Evolutionary conservation across 306 rosid genomes (phyloP), one percentile per base, ranked within the genome.

Genomic region (Calophaca sinica): DNA sequence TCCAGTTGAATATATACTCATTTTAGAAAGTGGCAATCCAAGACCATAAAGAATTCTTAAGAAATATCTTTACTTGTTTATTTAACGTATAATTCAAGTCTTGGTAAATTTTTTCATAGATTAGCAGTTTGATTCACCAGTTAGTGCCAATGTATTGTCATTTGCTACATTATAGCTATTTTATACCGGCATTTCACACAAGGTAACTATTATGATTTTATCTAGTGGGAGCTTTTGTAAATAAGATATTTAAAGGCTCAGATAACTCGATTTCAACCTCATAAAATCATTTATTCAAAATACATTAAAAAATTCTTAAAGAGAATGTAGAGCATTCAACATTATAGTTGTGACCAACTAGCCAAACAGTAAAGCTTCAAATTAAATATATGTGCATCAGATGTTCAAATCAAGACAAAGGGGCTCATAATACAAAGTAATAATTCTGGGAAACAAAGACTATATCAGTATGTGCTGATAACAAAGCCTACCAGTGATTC

Each of bases 321-420:
- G 35, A 45, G 59, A 59, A 52, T 9, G 60, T 59, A 35, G 10
- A 48, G 28, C 52, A n/a, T 32, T 60, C 4, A n/a, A n/a, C n/a
- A n/a, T n/a, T n/a, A n/a, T 41, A 41, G 68, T 46, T 7, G 52
- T 4, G 7, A 52, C 62, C 49, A 52, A 15, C 29, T 10, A 67
- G 32, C 13, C 38, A 68, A 50, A 32, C 15, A 41, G 15, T 46
- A 58, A 58, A 20, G 15, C 51, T 6, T 49, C 14, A 55, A 35
- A 45, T 35, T 35, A 9, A 49, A 79, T 53, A 54, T 44, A 1
- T 28, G 59, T n/a, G 13, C 61, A 62, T 15, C 10, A 63, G 7
- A 39, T 54, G 54, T 57, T 60, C 48, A 50, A 78, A 55, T n/a
- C 73, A 62, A 53, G 73, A 38, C 46, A 55, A 42, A 12, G 7